Evolutionary conservation across 2,329 filamentous ascomycete species (phyloP), one percentile per base, ranked within the genome.

Genomic region (Penicillium frequentans): DNA sequence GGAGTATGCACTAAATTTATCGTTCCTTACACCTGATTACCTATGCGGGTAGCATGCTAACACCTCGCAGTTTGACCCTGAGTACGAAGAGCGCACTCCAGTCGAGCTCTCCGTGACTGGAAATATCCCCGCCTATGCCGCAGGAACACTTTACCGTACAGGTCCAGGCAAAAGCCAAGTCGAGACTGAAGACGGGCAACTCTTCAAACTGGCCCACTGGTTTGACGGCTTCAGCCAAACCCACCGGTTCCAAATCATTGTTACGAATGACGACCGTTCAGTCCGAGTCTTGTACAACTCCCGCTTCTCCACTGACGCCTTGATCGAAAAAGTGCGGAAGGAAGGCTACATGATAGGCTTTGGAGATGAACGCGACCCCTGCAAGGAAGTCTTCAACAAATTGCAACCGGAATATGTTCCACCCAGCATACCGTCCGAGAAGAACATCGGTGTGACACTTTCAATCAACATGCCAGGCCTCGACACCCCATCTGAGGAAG

Each of bases 201-300:
- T 80, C 0, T 86, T 87, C 66, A 77, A 80, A 31, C 79, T 87
- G 13, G 84, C 81, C 1, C 90, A 95, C 71, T 95, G 90, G 90
- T 95, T 95, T 64, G 91, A 95, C 69, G 89, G 89, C 6, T 86
- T 91, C 49, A 69, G 57, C 83, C 85, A 3, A 84, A 90, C 54
- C 80, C 89, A 93, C 74, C 85, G 84, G 27, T 93, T 93, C 69
- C 82, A 90, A 56, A 88, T 93, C 31, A 66, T 85, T 3, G 69
- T 81, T 0, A 60, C 79, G 0, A 65, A 68, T 1, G 65, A 73
- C 3, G 56, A 74, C 19, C 66, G 57, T 27, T 68, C 68, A 5
- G 59, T 70, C 10, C 75, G 77, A 33, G 87, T 93, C 3, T 77
- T 82, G 24, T 93, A 93, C 70, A 88, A 87, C 7, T 95, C 90